Evolutionary conservation across 1,284 basidiomycete genomes (phyloP), one percentile per base, ranked within the genome.

Genomic region (Sporisorium sorghi): DNA sequence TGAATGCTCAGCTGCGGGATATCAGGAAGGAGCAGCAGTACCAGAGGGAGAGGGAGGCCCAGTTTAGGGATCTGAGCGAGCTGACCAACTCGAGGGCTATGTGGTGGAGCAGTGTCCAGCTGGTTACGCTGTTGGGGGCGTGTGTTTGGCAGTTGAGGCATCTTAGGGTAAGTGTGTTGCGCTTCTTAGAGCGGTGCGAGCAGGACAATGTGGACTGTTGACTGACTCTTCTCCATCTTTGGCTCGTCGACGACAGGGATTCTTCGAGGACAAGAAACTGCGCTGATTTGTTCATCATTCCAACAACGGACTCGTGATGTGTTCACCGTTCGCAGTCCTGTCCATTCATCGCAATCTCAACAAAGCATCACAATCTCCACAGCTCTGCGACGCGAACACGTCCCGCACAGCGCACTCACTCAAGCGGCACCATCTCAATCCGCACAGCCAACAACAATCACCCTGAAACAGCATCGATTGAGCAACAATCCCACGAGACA

Each of bases 21-120:
- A 92, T 99, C 73, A 88, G 93, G 58, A 88, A 93, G 44, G 97
- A 99, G 86, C 97, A 99, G 87, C 93, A 97, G 85, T 99, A 97
- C 84, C 95, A 99, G 87, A 89, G 97, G 46, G 96, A 99, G 72
- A 63, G 86, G 63, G 97, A 99, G 86, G 88, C 91, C n/a, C 90
- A 91, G 74, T 99, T 93, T 85, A 88, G 97, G 43, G 87, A 96
- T 85, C 85, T 97, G 66, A 93, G 92, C 78, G 97, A 99, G 86
- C 83, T 86, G 30, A 95, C 93, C 33, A 99, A 99, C 86, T 86
- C 90, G 28, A 87, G 91, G 69, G 94, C 96, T 0, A 90, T 98
- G 56, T 98, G 93, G 92, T 99, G 96, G 87, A 93, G 91, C 81
- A 64, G 97, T 11, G 87, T 90, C 40, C 96, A 99, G 87, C 92